These are phyloP conservation scores for Pyricularia sp. DNA, from an alignment of 2,329 filamentous ascomycete genomes.

Conservation along the genomic window DNA sequence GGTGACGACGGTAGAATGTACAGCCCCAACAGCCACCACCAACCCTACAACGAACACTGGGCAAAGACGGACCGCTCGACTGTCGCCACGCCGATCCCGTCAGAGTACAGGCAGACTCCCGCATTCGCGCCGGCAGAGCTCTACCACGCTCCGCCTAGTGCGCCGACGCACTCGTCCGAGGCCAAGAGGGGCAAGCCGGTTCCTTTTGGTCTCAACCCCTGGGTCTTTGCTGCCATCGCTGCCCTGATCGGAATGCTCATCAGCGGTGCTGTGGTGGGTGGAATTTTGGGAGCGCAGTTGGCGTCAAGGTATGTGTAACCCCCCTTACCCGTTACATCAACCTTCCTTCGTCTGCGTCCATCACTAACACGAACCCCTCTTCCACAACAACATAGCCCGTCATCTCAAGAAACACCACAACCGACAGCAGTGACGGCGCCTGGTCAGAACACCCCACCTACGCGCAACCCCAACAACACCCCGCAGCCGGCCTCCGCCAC, in stretches of 20 bases:
- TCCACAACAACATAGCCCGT: neutral
- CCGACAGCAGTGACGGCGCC: neutral
- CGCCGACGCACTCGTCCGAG: neutral
- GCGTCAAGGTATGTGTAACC: neutral
- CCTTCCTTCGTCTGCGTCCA: neutral
- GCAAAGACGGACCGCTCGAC: neutral
- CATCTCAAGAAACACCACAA: neutral
- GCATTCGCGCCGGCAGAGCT: neutral
- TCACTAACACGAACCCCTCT: neutral
- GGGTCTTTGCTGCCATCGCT: slow-evolving; percentile 1
- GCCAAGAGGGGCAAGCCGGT: neutral
- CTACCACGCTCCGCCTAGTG: neutral
- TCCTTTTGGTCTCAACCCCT: neutral
- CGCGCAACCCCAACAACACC: no score
- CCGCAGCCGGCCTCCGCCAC: neutral
- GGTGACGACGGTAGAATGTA: neutral
- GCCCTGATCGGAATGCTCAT: slow-evolving; percentile 1
- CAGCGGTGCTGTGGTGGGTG: neutral
- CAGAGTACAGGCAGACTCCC: neutral
- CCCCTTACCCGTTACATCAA: neutral
- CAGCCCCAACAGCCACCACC: neutral
- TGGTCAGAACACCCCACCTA: neutral
- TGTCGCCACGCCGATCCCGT: neutral
- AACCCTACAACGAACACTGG: neutral
- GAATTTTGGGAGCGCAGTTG: neutral